Evolutionary conservation across 176 grass and related monocot genomes (phyloP), one percentile per base, ranked within the genome.

Genomic region (Melocanna baccifera): DNA sequence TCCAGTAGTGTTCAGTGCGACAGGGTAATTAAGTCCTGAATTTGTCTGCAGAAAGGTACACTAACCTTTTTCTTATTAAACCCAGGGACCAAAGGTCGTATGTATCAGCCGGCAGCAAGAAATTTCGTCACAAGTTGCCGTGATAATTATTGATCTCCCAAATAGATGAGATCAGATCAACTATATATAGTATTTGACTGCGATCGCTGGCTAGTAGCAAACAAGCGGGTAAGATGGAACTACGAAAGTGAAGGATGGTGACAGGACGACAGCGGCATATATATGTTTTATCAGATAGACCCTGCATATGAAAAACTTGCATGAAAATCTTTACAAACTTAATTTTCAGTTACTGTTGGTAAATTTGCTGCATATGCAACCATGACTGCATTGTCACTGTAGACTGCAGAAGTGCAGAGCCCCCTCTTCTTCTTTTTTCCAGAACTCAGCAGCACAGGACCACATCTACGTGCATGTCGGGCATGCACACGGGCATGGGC

Each of bases 401-500:
- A 37, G 19, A 71, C 53, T 71, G 52, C 71, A 59, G 57, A 41
- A 8, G 40, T 41, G 8, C 40, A 41, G 40, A 41, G 40, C 8
- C 1, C 40, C 40, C 40, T 41, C 40, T 41, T 1, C 40, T 40
- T 39, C 37, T 39, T 41, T 9, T 79, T 85, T 69, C 36, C 69
- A 62, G 63, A 40, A 22, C 26, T n/a, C n/a, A n/a, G n/a, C 46
- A n/a, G 28, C 36, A 56, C 71, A 62, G 52, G 50, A 67, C 46
- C 58, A 45, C 64, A 75, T 52, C 48, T 22, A 58, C 20, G 40
- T 34, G 40, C 79, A 52, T 50, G 72, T 77, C 72, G 46, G 26
- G 42, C 58, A 57, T 56, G 69, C 83, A 67, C 84, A 82, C 71
- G 71, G 85, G 86, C 68, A 62, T 76, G 39, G 72, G 78, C 75